A percentile compares a stretch with the other conserved stretches of the same genome.
Conservation (phyloP, 2,329 filamentous ascomycete genomes). For the Annulohypoxylon truncatum region DNA sequence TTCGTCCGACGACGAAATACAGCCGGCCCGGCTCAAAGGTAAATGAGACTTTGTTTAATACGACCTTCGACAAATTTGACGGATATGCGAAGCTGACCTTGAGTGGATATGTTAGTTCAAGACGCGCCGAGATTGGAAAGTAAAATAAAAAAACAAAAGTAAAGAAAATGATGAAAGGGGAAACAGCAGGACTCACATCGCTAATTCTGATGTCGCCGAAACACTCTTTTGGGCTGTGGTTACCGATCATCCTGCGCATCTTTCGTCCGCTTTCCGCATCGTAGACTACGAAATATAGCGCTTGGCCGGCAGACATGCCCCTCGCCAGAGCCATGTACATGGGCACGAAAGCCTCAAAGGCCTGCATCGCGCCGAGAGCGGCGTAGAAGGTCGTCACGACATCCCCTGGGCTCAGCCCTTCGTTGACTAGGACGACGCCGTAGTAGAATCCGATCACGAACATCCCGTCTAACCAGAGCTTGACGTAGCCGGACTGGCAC, state of each 20-base stretch:
- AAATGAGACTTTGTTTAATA: conserved; percentile 72
- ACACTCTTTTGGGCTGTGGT: conserved; percentile 58
- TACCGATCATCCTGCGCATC: conserved; percentile 49
- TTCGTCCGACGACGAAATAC: conserved; percentile 85
- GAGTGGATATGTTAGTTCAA: conserved; percentile 5
- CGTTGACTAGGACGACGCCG: conserved; percentile 75
- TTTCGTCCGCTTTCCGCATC: conserved; percentile 45
- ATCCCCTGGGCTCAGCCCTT: conserved; percentile 70
- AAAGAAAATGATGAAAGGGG: neutral
- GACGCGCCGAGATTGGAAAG: neutral
- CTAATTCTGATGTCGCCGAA: conserved; percentile 76
- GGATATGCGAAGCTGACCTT: conserved; percentile 88
- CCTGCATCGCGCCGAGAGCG: conserved; percentile 79
- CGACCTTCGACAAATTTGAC: conserved; percentile 68
- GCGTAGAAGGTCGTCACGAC: conserved; percentile 89
- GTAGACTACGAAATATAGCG: conserved; percentile 62
- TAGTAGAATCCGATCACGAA: conserved; percentile 95
- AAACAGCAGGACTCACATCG: conserved; percentile 62
- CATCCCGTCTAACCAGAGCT: conserved; percentile 79
- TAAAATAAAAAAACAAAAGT: no score
- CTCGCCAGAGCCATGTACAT: conserved; percentile 83
- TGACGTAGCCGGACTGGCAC: conserved; percentile 77
- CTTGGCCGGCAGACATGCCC: conserved; percentile 78
- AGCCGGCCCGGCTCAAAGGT: conserved; percentile 78
- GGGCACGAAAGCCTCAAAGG: conserved; percentile 78